A percentile compares a stretch with the other conserved stretches of the same genome.
phyloP scores from a whole-genome alignment of 2,329 filamentous ascomycete species.

The Cladophialophora immunda region DNA sequence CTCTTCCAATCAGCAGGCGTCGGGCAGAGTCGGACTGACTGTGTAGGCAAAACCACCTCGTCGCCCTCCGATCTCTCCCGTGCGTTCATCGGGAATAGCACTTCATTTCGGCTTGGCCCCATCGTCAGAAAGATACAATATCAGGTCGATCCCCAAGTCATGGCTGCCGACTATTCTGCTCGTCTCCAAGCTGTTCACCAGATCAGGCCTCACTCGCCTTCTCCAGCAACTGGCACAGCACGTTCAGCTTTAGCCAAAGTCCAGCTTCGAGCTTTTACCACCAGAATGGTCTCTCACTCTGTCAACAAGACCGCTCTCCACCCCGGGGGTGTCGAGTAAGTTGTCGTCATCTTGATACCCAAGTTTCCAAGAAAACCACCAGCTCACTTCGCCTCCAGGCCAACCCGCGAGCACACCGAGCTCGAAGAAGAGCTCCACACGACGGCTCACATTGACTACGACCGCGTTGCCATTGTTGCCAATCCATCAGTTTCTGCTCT shows the following conservation, averaged over 20 bases:
- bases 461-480: constrained; percentile 94
- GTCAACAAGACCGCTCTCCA: constrained; percentile 94
- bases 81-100: constrained; percentile 32
- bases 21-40: constrained; percentile 34
- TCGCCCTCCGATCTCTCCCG: constrained; percentile 36
- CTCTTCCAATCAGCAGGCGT: constrained; percentile 33
- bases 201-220: constrained; percentile 39
- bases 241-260: constrained; percentile 39
- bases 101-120: constrained; percentile 34
- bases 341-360: constrained; percentile 9
- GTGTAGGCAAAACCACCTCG: constrained; percentile 23
- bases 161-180: constrained; percentile 38
- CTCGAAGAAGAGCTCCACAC: constrained; percentile 98
- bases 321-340: constrained; percentile 88
- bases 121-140: constrained; percentile 35
- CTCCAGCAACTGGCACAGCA: constrained; percentile 37
- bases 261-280: constrained; percentile 35
- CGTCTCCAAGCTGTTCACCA: constrained; percentile 36
- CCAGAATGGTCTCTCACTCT: constrained; percentile 59
- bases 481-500: constrained; percentile 95
- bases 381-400: constrained; percentile 54
- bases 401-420: constrained; percentile 88
- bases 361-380: constrained; percentile 24
- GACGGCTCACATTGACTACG: constrained; percentile 98
- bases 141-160: constrained; percentile 28